Evolutionary conservation across 208 protist species (phyloP), one percentile per base, ranked within the genome.

Genomic region (Trypanosoma vivax): DNA sequence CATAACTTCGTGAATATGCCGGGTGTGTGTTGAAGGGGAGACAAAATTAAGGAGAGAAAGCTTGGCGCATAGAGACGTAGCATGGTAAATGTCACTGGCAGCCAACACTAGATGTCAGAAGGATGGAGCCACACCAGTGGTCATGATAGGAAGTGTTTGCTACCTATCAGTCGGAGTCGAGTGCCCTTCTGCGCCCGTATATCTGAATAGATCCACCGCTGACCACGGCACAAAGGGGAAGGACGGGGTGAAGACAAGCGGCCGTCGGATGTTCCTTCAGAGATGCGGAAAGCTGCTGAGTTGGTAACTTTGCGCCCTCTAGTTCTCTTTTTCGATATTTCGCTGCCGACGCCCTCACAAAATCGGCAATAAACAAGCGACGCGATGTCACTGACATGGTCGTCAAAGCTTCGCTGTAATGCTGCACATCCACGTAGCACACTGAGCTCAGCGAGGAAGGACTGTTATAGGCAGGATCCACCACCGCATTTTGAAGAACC

Each of bases 311-410:
- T n/a, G n/a, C n/a, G n/a, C n/a, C n/a, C n/a, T n/a, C n/a, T n/a
- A 14, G 14, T 9, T 9, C 33, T 14, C 33, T 37, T 14, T 9
- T 14, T 14, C 14, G 33, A n/a, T 14, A 9, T n/a, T 37, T 37
- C 33, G 9, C 1, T 42, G 11, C n/a, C 2, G 9, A 29, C 23
- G 16, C 11, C 16, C 4, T 21, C 31, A 67, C 24, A 7, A 39
- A 43, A 39, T 60, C 51, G 2, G 21, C 29, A n/a, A 67, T 33
- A 38, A 53, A 54, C 21, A 83, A 51, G 23, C 64, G 39, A 53
- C 73, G 58, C n/a, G 70, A 37, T 14, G 74, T 83, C 24, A 73
- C 71, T 13, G 74, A 65, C 45, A 83, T 55, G 2, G 80, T 79
- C 29, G 73, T 65, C 16, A 88, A 56, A 1, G 48, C 57, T 40